Evolutionary conservation across 768 basidiomycete species (phyloP), one percentile per base, ranked within the genome.

Genomic region (Collybia sp.): DNA sequence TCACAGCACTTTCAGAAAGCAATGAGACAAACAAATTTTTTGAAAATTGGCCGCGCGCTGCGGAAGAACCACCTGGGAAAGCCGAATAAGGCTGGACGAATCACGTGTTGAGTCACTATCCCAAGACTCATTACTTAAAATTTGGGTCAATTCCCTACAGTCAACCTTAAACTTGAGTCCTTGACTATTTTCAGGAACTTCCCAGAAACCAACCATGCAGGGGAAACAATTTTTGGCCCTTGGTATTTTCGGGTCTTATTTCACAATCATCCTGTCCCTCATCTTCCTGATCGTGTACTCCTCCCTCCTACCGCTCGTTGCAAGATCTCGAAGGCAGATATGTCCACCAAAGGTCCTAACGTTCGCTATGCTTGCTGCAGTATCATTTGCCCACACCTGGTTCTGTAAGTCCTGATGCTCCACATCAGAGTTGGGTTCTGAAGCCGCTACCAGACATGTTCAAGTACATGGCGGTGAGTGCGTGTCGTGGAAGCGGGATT

Each of bases 381-480:
- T 6, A 37, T 66, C 65, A 12, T 49, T 67, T 17, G 44, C 46
- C 5, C 64, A 69, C 43, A 69, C 67, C n/a, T 68, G 66, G 67
- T 61, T 54, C 33, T 67, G 67, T 69, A 46, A n/a, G 62, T 55
- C 48, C 47, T 49, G 2, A 10, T n/a, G 12, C 37, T 30, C 11
- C 18, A 12, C 16, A 11, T 37, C 30, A 40, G n/a, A 49, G 18
- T 10, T 6, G 5, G 9, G 12, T 12, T 45, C 38, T 10, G 46
- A 33, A 18, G 3, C 12, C 43, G 10, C 13, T 18, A 39, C 8
- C 48, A 59, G 66, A 66, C 48, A 67, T 68, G 66, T 58, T 68
- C 36, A 53, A 57, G 37, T 69, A 64, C 44, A 57, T 69, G 44
- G 39, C 40, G 44, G 66, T 67, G 44, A 49, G 61, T 36, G 11